Evolutionary conservation across 1,284 basidiomycete genomes (phyloP).

Genomic region (Pseudozyma sp.): DNA sequence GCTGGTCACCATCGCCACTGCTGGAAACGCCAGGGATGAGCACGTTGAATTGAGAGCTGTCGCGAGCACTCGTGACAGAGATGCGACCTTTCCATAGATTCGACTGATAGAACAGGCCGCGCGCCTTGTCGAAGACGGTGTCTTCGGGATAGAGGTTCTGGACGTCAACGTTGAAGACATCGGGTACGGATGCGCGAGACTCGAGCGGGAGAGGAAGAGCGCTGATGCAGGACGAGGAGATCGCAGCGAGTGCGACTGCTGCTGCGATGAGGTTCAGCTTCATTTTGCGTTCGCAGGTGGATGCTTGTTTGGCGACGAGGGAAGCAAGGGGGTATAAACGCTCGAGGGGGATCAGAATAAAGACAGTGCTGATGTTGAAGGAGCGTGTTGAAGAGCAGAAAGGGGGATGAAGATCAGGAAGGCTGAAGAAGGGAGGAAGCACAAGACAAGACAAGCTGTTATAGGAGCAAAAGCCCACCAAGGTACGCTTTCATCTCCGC

Average conservation of each 20-base stretch:
- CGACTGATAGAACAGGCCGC: slow-evolving; percentile 62
- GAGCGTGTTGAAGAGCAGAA: slow-evolving; percentile 5
- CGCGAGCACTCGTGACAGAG: slow-evolving; percentile 45
- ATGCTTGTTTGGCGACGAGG: too few relatives aligned
- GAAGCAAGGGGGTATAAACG: neutral
- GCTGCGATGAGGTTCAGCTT: slow-evolving; percentile 24
- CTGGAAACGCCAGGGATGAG: slow-evolving; percentile 57
- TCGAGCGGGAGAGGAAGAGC: slow-evolving; percentile 11
- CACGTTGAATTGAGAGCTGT: slow-evolving; percentile 54
- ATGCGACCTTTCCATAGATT: slow-evolving; percentile 64
- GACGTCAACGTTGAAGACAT: slow-evolving; percentile 54
- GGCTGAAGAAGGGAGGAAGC: neutral
- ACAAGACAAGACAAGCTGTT: too few relatives aligned
- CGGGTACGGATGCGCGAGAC: slow-evolving; percentile 34
- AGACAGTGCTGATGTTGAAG: slow-evolving; percentile 7
- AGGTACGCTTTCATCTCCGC: too few relatives aligned
- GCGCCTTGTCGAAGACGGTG: slow-evolving; percentile 54
- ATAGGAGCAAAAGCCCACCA: too few relatives aligned
- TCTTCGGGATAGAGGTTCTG: slow-evolving; percentile 65
- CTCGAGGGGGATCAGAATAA: neutral
- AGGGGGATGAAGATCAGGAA: neutral
- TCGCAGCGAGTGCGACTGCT: slow-evolving; percentile 15
- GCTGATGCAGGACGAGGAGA: slow-evolving; percentile 8
- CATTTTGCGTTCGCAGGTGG: slow-evolving; percentile 5
- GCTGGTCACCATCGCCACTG: slow-evolving; percentile 57